A percentile compares a stretch with the other conserved stretches of the same genome.
These are phyloP conservation scores for Cadophora luteo-olivacea DNA, from an alignment of 2,329 filamentous ascomycete genomes.

Conservation along the genomic window DNA sequence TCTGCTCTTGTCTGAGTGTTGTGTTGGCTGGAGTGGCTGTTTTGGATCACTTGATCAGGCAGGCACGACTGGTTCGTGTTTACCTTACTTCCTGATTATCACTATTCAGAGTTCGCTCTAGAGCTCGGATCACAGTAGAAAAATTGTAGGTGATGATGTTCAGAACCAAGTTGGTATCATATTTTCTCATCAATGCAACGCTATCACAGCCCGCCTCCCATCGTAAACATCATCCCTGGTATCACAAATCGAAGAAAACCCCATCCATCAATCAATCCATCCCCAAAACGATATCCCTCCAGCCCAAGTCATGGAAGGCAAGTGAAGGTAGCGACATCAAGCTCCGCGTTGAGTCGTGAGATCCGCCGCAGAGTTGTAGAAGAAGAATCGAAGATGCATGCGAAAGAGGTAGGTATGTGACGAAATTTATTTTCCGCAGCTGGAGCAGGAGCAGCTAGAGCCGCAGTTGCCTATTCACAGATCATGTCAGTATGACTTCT, in stretches of 20 bases:
- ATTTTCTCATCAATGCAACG: slow-evolving; percentile 2
- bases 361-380: background rate
- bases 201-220: background rate
- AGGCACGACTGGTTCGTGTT: background rate
- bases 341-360: background rate
- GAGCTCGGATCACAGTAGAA: no score
- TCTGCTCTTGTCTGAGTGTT: no score
- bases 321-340: background rate
- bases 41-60: background rate
- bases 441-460: slow-evolving; percentile 45
- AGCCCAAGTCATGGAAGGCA: background rate
- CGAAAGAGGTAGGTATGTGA: background rate
- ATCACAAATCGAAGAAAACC: slow-evolving; percentile 6
- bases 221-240: slow-evolving; percentile 8
- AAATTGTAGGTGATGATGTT: background rate
- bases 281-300: background rate
- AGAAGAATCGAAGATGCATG: slow-evolving; percentile 13
- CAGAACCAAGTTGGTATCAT: slow-evolving; percentile 2
- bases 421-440: slow-evolving; percentile 47
- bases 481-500: slow-evolving; percentile 16
- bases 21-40: no score
- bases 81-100: no score
- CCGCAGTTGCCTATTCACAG: slow-evolving; percentile 40
- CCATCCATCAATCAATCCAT: slow-evolving; percentile 6
- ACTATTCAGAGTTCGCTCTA: no score